Conservation (phyloP, 768 basidiomycete species). For the Postia placenta region DNA sequence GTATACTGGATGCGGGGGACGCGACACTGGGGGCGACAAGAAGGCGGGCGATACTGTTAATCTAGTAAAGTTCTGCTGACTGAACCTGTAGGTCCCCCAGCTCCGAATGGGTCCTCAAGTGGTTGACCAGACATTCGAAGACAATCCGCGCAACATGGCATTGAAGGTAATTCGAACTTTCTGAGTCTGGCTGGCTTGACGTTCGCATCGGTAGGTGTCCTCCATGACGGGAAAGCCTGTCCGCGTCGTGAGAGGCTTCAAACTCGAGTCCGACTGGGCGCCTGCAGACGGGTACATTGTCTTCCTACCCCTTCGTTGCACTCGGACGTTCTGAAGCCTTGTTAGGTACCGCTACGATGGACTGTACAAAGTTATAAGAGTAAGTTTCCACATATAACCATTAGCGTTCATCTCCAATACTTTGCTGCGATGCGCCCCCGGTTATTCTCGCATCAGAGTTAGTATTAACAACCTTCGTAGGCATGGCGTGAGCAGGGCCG, state of each 20-base stretch:
- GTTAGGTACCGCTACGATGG: constrained; percentile 16
- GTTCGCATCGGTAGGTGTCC: constrained; percentile 8
- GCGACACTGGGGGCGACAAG: constrained; percentile 6
- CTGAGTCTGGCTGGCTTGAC: not conserved
- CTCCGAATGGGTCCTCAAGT: constrained; percentile 13
- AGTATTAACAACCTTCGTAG: not conserved
- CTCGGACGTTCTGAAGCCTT: not conserved
- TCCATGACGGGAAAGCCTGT: constrained; percentile 12
- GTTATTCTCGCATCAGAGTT: too few relatives aligned
- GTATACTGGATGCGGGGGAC: constrained; percentile 17
- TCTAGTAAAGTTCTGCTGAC: not conserved
- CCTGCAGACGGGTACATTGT: constrained; percentile 10
- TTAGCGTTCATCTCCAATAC: too few relatives aligned
- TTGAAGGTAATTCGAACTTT: constrained; percentile 11
- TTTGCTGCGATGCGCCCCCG: too few relatives aligned
- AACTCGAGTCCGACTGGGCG: constrained; percentile 11
- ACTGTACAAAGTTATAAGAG: constrained; percentile 11
- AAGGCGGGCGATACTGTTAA: not conserved
- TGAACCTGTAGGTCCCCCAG: not conserved
- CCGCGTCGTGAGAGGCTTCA: constrained; percentile 13
- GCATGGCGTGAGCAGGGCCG: constrained; percentile 15
- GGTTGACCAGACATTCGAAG: constrained; percentile 12
- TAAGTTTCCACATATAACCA: too few relatives aligned
- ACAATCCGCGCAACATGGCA: constrained; percentile 9
- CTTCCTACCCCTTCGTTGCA: not conserved